A percentile compares a stretch with the other conserved stretches of the same genome.
Conservation (phyloP, 2,329 filamentous ascomycete species). For the Cytospora leucostoma region DNA sequence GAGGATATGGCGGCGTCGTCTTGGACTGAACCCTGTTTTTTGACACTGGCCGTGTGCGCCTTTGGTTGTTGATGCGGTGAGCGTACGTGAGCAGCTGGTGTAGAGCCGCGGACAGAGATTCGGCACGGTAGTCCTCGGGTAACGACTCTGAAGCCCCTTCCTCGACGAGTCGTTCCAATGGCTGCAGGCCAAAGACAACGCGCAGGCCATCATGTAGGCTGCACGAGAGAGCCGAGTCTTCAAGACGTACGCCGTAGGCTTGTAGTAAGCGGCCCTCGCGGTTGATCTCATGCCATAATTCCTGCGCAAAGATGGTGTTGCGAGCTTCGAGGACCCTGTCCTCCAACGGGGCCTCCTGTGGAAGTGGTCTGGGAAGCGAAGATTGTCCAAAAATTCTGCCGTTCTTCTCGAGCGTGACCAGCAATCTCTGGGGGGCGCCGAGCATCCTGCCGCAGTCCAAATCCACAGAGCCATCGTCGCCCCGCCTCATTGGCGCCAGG, state of each 20-base stretch:
- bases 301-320: conserved; percentile 79
- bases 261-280: conserved; percentile 76
- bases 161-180: conserved; percentile 51
- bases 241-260: conserved; percentile 68
- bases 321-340: conserved; percentile 72
- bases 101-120: conserved; percentile 66
- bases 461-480: conserved; percentile 71
- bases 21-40: conserved; percentile 41
- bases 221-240: conserved; percentile 59
- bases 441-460: conserved; percentile 65
- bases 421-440: conserved; percentile 59
- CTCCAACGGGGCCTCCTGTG: conserved; percentile 62
- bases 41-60: conserved; percentile 60
- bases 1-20: conserved; percentile 47
- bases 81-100: conserved; percentile 77
- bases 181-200: conserved; percentile 68
- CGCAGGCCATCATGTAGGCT: conserved; percentile 54
- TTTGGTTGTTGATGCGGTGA: conserved; percentile 73
- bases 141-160: conserved; percentile 35
- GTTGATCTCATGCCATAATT: conserved; percentile 87
- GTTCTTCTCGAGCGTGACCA: conserved; percentile 64
- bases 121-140: conserved; percentile 56
- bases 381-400: conserved; percentile 61
- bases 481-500: conserved; percentile 76
- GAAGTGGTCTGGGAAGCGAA: conserved; percentile 51